These are phyloP conservation scores for Rhamnella rubrinervis DNA, from an alignment of 331 rosid species.

Conservation along the genomic window DNA sequence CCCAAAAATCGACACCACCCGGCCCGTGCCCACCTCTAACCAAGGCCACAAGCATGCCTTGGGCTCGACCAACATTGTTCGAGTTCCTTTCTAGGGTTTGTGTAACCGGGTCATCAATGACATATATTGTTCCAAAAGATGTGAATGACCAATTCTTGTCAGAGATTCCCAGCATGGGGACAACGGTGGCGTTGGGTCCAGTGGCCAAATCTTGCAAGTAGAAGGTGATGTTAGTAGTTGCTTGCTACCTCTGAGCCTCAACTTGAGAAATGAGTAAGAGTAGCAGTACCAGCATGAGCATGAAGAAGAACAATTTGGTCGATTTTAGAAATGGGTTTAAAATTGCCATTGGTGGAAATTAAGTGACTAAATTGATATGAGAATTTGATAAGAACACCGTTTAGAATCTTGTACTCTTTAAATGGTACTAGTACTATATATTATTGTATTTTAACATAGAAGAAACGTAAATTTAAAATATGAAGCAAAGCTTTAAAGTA, in stretches of 20 bases:
- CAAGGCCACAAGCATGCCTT: conserved; percentile 34
- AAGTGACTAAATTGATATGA: neutral
- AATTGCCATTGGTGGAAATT: conserved; percentile 12
- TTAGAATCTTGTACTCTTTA: too few relatives aligned
- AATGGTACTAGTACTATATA: too few relatives aligned
- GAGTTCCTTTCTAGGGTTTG: conserved; percentile 13
- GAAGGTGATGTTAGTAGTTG: conserved; percentile 12
- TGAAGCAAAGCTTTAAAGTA: too few relatives aligned
- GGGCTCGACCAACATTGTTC: conserved; percentile 38
- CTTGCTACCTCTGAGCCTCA: conserved; percentile 9
- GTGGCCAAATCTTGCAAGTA: conserved; percentile 29
- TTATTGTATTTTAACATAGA: too few relatives aligned
- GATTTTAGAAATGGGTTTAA: neutral
- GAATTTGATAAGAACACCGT: neutral
- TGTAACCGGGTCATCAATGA: conserved; percentile 41
- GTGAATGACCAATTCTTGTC: conserved; percentile 40
- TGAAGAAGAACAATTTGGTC: neutral
- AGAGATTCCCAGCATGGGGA: conserved; percentile 26
- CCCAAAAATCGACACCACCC: too few relatives aligned
- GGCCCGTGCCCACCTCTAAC: too few relatives aligned
- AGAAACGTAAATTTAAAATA: too few relatives aligned
- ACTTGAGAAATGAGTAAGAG: conserved; percentile 3
- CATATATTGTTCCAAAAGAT: conserved; percentile 52
- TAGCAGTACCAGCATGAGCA: neutral
- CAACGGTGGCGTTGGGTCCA: conserved; percentile 18